Evolutionary conservation across 495 filamentous ascomycete genomes (phyloP), one percentile per base, ranked within the genome.

Genomic region (Aspergillus cristatus): DNA sequence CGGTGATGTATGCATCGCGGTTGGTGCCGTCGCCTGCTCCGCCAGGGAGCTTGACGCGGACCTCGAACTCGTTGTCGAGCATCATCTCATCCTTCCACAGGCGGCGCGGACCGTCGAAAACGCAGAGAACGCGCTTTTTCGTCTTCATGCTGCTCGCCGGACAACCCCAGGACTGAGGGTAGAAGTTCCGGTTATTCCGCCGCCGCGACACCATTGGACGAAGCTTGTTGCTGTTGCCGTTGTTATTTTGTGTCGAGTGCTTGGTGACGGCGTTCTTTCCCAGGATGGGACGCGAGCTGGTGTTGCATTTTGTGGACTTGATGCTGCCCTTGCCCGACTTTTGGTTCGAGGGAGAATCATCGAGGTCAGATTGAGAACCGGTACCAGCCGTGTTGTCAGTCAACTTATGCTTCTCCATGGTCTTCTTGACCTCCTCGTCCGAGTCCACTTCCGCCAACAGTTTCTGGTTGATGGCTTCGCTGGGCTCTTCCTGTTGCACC

Each of bases 11-110:
- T 4, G 69, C 65, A 20, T 76, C 65, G 16, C 70, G 67, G 53
- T 57, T 58, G 14, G 67, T 70, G 35, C 70, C 71, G 40, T 74
- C 66, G 5, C 75, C 72, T 29, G 77, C 78, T 43, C 77, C 78
- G 43, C 76, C 75, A 18, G 70, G 72, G 14, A 94, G 76, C 59
- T 73, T 77, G 54, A 94, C 62, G 47, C 88, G 86, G 35, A 97
- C 87, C 62, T 99, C 93, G 48, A 88, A 91, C 47, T 95, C 86
- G 16, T 82, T 84, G 50, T 86, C 84, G 28, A 99, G 80, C 87
- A 95, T 91, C 91, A 97, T 95, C 68, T 97, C 93, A 57, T 99
- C 93, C 67, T 96, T 96, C 74, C 83, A 90, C 41, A 99, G 71
- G 6, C 89, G 77, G 37, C 89, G 75, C 10, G 72, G 75, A 2